Base-by-base conservation (phyloP, 345 rosid genomes). In the Brassica cretica region DNA sequence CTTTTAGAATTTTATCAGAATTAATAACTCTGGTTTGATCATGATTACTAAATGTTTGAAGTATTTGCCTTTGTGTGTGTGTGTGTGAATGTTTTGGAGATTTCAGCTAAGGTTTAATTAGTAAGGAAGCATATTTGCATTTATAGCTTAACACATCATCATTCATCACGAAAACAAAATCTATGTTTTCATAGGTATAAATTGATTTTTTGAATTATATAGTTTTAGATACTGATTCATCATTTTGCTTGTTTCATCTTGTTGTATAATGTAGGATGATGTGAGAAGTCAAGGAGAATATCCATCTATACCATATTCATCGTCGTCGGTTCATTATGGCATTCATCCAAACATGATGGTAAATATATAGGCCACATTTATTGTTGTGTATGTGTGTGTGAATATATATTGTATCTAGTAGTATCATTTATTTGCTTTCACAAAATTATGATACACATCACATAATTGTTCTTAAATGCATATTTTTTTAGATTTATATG, bases 281-380 rank as follows among this genome's bases (percentile, higher is more conserved):
- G 72, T 82, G 71, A 85, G 87, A 85, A 79, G 82, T 68, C 96
- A 90, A 81, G 68, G 87, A 8, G 60, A 55, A 71, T 89, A 85
- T 87, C 76, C 92, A 78, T 80, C 89, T 2, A 67, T 84, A 70
- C 81, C 89, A 30, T 86, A 92, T 3, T 84, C 97, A 59, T 85
- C 95, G 46, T 71, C 95, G 62, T 79, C 90, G 12, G 72, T 83
- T 86, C 86, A 96, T 66, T 85, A 85, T 85, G 89, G 88, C 68
- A 85, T 78, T 71, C 87, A 83, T 21, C 89, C 92, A 74, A 84
- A 77, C 81, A 76, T 85, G 83, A 81, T 85, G 93, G 97, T 91
- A 90, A 49, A 78, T 61, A 7, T 61, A 64, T 60, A 35, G 71
- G 33, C 16, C 66, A 35, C 64, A 63, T 65, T 58, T 16, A 53